phyloP scores from a whole-genome alignment of 2,329 filamentous ascomycete species.

The Diaporthe helianthi region DNA sequence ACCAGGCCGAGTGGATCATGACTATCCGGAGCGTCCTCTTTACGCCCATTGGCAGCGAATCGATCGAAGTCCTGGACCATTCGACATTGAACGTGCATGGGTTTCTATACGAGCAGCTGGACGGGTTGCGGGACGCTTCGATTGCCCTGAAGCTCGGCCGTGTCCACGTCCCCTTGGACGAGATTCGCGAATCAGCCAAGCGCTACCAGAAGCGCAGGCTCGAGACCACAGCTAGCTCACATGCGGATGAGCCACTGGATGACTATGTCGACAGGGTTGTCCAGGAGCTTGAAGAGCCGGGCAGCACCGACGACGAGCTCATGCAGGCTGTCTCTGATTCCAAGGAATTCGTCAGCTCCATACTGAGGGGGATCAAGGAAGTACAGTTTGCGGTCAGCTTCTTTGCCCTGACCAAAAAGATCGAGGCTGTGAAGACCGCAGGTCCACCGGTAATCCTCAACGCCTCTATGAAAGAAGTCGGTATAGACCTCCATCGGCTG shows the following conservation, averaged over 20 bases:
- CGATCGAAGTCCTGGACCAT: constrained; percentile 87
- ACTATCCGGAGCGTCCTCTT: constrained; percentile 87
- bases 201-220: constrained; percentile 59
- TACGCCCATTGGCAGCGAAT: constrained; percentile 82
- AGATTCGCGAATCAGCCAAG: constrained; percentile 70
- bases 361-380: constrained; percentile 91
- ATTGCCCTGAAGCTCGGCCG: constrained; percentile 90
- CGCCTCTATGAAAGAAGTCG: constrained; percentile 94
- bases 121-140: constrained; percentile 88
- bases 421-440: constrained; percentile 71
- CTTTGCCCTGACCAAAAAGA: constrained; percentile 82
- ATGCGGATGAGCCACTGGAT: constrained; percentile 57
- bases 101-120: constrained; percentile 81
- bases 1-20: constrained; percentile 93
- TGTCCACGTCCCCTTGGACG: constrained; percentile 89
- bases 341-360: constrained; percentile 88
- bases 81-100: constrained; percentile 91
- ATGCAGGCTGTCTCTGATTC: constrained; percentile 89
- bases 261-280: constrained; percentile 76
- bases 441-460: constrained; percentile 81
- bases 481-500: constrained; percentile 88
- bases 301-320: constrained; percentile 70
- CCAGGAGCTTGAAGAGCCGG: constrained; percentile 74
- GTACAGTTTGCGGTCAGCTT: constrained; percentile 95
- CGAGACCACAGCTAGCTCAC: constrained; percentile 43